Base-by-base conservation (phyloP, 257 asterid genomes). In the Solanum corneliomulleri region DNA sequence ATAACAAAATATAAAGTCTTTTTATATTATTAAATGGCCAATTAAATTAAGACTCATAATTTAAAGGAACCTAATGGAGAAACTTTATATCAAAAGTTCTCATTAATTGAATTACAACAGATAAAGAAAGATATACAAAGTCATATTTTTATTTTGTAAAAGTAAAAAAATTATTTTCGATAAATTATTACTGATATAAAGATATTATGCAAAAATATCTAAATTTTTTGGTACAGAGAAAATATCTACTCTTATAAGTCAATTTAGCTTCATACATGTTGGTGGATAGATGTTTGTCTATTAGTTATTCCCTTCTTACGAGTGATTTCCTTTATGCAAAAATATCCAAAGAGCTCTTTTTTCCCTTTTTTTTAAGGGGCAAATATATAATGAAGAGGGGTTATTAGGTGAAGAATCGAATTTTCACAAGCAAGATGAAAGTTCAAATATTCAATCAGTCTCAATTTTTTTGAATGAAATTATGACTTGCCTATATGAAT, bases 221-320 rank as follows among this genome's bases (percentile, higher is more conserved):
- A 7, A 1, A 0, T 20, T 20, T 20, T 20, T 56, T 20, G 64
- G 25, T 58, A 58, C 12, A 21, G 27, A 58, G 23, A 42, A 76
- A 76, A 76, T 76, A n/a, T 76, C 60, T 76, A 42, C 12, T 76
- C 11, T 37, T 15, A 2, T 3, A 1, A n/a, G 60, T 76, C 60
- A 23, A 42, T 13, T 42, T 42, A 42, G 60, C 35, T 42, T 37
- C 16, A 37, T 35, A 72, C 29, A 72, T 10, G 18, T 37, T 72
- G 81, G 49, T 7, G 60, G 58, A 76, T 76, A 76, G 23, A 76
- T 42, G 14, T n/a, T 76, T 76, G 9, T 76, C 83, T 41, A 76
- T 13, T 42, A 13, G 83, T 41, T 76, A 39, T 41, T 45, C 42
- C 83, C 35, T 56, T 76, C 11, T 4, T 76, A 42, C 5, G 35